Base-by-base conservation (phyloP, 805 yeast species). In the Phaffomyces thermotolerans region DNA sequence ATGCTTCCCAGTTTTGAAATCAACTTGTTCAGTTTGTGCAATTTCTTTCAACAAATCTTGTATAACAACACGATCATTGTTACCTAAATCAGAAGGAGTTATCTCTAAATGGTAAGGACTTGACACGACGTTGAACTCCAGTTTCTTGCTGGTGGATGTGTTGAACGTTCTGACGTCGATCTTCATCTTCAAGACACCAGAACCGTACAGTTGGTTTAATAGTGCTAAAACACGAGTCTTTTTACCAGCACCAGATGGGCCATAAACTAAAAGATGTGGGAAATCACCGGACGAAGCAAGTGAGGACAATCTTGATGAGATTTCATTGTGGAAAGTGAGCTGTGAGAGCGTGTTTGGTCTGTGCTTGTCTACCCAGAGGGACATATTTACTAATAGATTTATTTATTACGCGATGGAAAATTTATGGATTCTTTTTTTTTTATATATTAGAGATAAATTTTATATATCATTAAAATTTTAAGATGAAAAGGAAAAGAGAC, bases 231-330 rank as follows among this genome's bases (percentile, higher is more conserved):
- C 84, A 51, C 99, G 76, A 9, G 99, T 93, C 68, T 93, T 95
- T 61, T 93, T 93, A 46, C 99, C 99, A 14, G 95, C 87, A 5
- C 99, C 99, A 32, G 89, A 79, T 1, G 99, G 98, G 0, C 99
- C 99, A 60, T 91, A 91, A 3, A 93, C 76, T 24, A 93, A 67
- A 38, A 93, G 64, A 67, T 93, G 99, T 2, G 99, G 99, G 57
- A 93, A 81, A 61, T 93, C 97, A 0, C 89, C 90, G 2, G 86
- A 75, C 0, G 74, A 62, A 0, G 83, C 76, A 46, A 83, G 64
- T 3, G 93, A 79, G 37, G 67, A 63, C 31, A 93, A 67, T 45
- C 83, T 75, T 32, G 68, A 62, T 0, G 96, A 78, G 25, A 90
- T 75, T 4, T 72, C 73, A 0, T 63, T 64, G 57, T 89, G 95